Evolutionary conservation across 176 grass and related monocot species (phyloP), one percentile per base, ranked within the genome.

Genomic region (Hyparrhenia diplandra): DNA sequence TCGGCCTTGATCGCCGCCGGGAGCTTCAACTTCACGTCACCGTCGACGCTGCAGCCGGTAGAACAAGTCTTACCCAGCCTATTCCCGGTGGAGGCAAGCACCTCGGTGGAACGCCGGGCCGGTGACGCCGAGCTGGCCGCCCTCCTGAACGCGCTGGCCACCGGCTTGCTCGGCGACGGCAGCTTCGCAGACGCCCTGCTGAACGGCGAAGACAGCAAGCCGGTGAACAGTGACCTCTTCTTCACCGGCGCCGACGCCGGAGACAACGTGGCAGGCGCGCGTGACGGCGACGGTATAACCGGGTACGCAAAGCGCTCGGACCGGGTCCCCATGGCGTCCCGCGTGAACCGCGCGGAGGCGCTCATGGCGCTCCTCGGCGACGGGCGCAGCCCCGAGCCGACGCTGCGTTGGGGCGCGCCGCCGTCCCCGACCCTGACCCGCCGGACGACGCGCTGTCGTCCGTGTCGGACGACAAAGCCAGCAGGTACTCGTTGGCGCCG

Each of bases 381-480:
- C 25, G 67, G 58, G 46, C 76, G 78, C n/a, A 66, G 62, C 6
- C 25, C 63, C 3, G 49, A 11, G 41, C 60, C 29, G 20, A 76
- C 49, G 69, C 60, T 47, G 41, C 40, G 37, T 14, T 3, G 43
- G 41, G 42, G 13, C 49, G 45, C 37, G 12, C 49, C 68, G 20
- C 76, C 59, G n/a, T n/a, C n/a, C 77, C 78, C 29, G 77, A 51
- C 28, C 77, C 78, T 37, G 82, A 31, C n/a, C 75, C 71, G 21
- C 74, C 84, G 11, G 90, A 86, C 32, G 87, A 92, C 29, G 72
- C 72, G 82, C 85, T 95, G 55, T n/a, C n/a, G n/a, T 90, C 90
- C 2, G 93, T 92, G 40, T 95, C 85, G 4, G 87, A 91, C 1
- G 84, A 91, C 13, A 87, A 5, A 12, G 25, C 69, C 0, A 6